phyloP scores from a whole-genome alignment of 768 basidiomycete genomes.

The Panus rudis region DNA sequence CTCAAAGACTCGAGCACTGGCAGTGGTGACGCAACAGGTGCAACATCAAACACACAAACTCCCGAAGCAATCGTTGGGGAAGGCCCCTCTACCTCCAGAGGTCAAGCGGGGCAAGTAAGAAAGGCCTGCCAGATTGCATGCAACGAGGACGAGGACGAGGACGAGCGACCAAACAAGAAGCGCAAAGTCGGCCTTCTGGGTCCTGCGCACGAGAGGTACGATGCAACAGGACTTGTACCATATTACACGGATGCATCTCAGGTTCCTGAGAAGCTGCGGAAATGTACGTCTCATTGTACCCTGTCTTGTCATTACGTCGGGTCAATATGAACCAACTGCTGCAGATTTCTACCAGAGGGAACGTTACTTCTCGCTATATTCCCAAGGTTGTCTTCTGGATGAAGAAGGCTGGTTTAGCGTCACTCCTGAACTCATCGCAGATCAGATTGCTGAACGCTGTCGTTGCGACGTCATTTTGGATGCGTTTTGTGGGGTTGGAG shows the following conservation, averaged over 20 bases:
- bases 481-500: conserved; percentile 96
- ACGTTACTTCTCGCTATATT: conserved; percentile 75
- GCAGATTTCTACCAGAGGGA: conserved; percentile 83
- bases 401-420: conserved; percentile 98
- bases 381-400: conserved; percentile 80
- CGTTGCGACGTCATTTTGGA: conserved; percentile 80
- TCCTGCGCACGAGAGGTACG: conserved; percentile 39
- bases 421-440: conserved; percentile 88
- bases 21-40: not conserved
- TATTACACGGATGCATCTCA: conserved; percentile 57
- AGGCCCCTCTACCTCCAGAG: not conserved
- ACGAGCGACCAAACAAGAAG: conserved; percentile 29
- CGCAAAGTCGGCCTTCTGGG: conserved; percentile 19
- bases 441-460: conserved; percentile 90
- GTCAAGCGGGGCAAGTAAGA: not conserved
- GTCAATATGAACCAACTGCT: not conserved
- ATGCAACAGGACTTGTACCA: conserved; percentile 69
- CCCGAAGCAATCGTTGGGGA: not conserved
- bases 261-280: conserved; percentile 72
- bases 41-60: not conserved
- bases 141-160: not conserved
- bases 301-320: not conserved
- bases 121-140: not conserved
- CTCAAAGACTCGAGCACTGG: not conserved
- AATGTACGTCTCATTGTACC: conserved; percentile 52